Conservation (phyloP, 2,329 filamentous ascomycete species). For the Claviceps pazoutovae region DNA sequence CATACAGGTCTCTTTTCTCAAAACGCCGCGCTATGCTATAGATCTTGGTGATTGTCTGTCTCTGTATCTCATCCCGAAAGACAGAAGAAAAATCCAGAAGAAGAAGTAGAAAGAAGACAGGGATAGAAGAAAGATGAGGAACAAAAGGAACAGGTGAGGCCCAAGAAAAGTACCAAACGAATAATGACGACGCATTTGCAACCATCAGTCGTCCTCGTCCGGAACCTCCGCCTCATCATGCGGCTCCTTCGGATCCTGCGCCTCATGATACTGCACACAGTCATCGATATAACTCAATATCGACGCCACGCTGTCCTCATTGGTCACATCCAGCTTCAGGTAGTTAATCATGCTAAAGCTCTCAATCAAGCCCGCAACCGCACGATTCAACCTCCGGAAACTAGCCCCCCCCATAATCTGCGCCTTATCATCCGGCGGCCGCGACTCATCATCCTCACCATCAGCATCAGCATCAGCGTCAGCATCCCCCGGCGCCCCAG, state of each 20-base stretch:
- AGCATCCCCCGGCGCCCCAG: slow-evolving; percentile 24
- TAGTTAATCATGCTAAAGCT: slow-evolving; percentile 98
- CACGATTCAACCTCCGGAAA: slow-evolving; percentile 72
- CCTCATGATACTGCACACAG: slow-evolving; percentile 84
- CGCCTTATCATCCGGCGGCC: slow-evolving; percentile 50
- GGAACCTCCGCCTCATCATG: slow-evolving; percentile 39
- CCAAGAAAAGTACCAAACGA: background rate
- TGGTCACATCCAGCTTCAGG: slow-evolving; percentile 72
- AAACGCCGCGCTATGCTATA: slow-evolving; percentile 5
- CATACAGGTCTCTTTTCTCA: background rate
- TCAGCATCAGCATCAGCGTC: slow-evolving; percentile 10
- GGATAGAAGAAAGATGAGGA: background rate
- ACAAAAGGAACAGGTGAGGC: background rate
- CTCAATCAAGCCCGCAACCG: slow-evolving; percentile 83
- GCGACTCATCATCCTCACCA: slow-evolving; percentile 35
- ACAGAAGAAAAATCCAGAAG: background rate
- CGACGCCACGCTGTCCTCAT: slow-evolving; percentile 78
- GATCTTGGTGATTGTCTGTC: background rate
- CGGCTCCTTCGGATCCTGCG: slow-evolving; percentile 79
- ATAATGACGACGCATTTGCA: background rate
- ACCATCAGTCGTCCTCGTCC: slow-evolving; percentile 23
- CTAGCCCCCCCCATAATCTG: slow-evolving; percentile 67
- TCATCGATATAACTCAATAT: slow-evolving; percentile 90
- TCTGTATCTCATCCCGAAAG: background rate
- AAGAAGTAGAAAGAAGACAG: background rate